Conservation (phyloP, 106 monocot genomes). For the Dendrobium catenatum region DNA sequence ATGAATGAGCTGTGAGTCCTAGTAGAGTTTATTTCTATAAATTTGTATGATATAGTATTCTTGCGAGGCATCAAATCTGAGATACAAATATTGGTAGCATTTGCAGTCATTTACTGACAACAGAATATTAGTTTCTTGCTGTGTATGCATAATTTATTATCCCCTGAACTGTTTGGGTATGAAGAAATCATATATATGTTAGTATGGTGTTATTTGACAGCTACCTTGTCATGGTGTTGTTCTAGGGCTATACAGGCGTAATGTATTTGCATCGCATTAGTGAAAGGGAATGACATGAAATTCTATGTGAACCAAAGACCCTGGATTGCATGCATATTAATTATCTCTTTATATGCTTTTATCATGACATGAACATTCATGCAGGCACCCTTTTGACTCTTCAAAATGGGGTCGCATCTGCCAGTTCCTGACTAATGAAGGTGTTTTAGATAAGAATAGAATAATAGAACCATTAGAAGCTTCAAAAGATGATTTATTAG, state of each 20-base stretch:
- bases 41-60: background rate
- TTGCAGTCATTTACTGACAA: no score
- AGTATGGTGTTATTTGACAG: background rate
- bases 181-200: background rate
- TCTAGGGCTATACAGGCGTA: background rate
- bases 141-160: background rate
- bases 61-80: background rate
- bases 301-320: background rate
- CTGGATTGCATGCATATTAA: background rate
- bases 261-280: background rate
- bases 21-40: background rate
- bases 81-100: background rate
- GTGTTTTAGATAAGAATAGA: constrained; percentile 43
- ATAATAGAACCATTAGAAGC: constrained; percentile 87
- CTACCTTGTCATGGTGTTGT: background rate
- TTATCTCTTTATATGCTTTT: background rate
- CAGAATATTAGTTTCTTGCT: no score
- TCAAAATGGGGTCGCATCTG: constrained; percentile 76
- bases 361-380: background rate
- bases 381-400: constrained; percentile 96
- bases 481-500: constrained; percentile 69
- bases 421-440: constrained; percentile 63
- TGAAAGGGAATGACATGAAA: background rate
- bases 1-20: background rate
- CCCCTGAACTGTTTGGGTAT: background rate